Evolutionary conservation across 495 filamentous ascomycete genomes (phyloP), one percentile per base, ranked within the genome.

Genomic region (Copromyces sp.): DNA sequence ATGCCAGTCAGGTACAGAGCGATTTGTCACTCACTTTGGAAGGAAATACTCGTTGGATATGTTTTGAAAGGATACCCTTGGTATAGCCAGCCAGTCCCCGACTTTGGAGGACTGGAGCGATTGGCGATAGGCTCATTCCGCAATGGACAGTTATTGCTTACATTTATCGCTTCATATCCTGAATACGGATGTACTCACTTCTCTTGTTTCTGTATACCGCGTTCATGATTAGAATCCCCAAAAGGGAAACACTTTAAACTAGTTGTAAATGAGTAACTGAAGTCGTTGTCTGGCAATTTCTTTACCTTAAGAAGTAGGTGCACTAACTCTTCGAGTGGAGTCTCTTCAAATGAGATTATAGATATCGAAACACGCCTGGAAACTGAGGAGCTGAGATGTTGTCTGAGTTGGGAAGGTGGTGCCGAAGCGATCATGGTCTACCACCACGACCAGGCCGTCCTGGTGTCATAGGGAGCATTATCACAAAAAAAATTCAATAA

Each of bases 401-500:
- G 5, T 37, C 35, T 37, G 35, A 3, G 35, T 37, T 37, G 35
- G 35, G 35, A 37, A 37, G 35, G 35, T 5, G 35, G 35, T 44
- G 42, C 17, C 45, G 20, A 24, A 59, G 47, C 47, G 29, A 29
- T 11, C 4, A 2, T 59, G 20, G 3, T 29, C 11, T 20, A 59
- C 47, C 47, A 59, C 47, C 20, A 59, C 2, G 20, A 32, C 47
- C 0, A 11, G 20, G 20, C 3, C 11, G 29, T 59, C 47, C 20
- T 3, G 9, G 2, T 2, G n/a, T 14, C 14, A 61, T 61, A 35
- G 7, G 14, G 0, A 16, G 1, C 9, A 17, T 16, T 8, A 35
- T 17, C 6, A 0, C 0, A 0, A 14, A 1, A 0, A 35, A 9
- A 0, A 0, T 4, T 17, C 29, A 65, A 65, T 1, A 35, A 65